Evolutionary conservation across 2,329 filamentous ascomycete genomes (phyloP).

Genomic region (Cladobotryum protrusum): DNA sequence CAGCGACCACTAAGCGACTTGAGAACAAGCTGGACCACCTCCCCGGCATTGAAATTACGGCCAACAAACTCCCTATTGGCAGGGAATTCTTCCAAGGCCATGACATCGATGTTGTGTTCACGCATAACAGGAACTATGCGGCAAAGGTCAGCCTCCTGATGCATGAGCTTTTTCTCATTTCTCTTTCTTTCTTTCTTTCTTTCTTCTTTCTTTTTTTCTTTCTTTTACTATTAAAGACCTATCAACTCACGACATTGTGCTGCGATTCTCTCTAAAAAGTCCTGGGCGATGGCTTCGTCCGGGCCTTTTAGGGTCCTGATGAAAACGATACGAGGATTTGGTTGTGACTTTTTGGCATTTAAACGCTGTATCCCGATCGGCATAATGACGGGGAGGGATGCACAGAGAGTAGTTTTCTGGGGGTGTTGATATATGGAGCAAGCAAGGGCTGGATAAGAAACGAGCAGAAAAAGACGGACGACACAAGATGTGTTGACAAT

Average conservation of each 20-base stretch:
- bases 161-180: too few species aligned
- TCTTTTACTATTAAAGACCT: too few species aligned
- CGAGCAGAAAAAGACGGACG: too few species aligned
- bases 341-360: constrained; percentile 67
- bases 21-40: constrained; percentile 79
- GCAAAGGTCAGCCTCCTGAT: background rate
- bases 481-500: too few species aligned
- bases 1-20: constrained; percentile 62
- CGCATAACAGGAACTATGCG: constrained; percentile 60
- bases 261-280: constrained; percentile 69
- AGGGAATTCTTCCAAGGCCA: constrained; percentile 72
- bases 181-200: too few species aligned
- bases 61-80: constrained; percentile 79
- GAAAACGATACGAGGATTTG: constrained; percentile 75
- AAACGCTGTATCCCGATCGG: constrained; percentile 72
- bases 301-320: constrained; percentile 70
- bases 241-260: constrained; percentile 62
- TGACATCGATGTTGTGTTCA: constrained; percentile 57
- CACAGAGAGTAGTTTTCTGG: background rate
- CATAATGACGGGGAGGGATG: constrained; percentile 42
- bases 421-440: background rate
- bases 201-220: too few species aligned
- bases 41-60: constrained; percentile 85
- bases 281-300: constrained; percentile 56
- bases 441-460: too few species aligned